These are phyloP conservation scores for Dendrocalamus latiflorus DNA, from an alignment of 202 grass and related monocot genomes.

Conservation along the genomic window DNA sequence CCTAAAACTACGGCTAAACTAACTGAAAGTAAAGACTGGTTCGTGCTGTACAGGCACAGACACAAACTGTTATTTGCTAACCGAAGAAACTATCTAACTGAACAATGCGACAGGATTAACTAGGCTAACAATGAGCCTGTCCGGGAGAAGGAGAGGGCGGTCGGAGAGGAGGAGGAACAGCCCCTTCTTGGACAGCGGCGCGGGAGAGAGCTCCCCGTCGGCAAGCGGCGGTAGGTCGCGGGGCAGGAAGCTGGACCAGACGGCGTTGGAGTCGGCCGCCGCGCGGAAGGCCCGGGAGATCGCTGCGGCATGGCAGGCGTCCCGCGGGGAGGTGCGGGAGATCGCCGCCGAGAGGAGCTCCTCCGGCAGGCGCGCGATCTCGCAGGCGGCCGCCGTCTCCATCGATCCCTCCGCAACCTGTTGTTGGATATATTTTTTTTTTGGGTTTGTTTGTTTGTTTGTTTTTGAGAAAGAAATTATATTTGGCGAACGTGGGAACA, in stretches of 20 bases:
- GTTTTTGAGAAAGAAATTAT: too few species aligned
- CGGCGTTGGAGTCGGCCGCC: conserved; percentile 33
- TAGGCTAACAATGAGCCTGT: too few species aligned
- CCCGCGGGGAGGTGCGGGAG: conserved; percentile 5
- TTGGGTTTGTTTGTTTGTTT: too few species aligned
- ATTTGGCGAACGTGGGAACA: too few species aligned
- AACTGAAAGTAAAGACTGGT: too few species aligned
- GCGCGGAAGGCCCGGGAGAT: conserved; percentile 37
- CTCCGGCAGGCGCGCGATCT: conserved; percentile 33
- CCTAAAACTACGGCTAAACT: too few species aligned
- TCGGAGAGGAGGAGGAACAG: conserved; percentile 55
- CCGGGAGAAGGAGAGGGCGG: conserved; percentile 29
- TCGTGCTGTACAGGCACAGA: too few species aligned
- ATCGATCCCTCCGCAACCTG: background rate
- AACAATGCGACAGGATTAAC: too few species aligned
- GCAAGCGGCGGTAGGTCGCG: background rate
- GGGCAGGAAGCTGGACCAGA: conserved; percentile 25
- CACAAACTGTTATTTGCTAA: too few species aligned
- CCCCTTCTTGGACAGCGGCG: conserved; percentile 45
- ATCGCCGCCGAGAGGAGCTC: conserved; percentile 24
- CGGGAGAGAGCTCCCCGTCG: background rate
- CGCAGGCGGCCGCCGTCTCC: background rate
- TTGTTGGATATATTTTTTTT: too few species aligned
- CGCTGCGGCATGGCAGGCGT: conserved; percentile 28
- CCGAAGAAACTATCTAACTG: too few species aligned